Evolutionary conservation across 192 early-diverging fungal species (phyloP).

Genomic region (Spinellus fusiger): DNA sequence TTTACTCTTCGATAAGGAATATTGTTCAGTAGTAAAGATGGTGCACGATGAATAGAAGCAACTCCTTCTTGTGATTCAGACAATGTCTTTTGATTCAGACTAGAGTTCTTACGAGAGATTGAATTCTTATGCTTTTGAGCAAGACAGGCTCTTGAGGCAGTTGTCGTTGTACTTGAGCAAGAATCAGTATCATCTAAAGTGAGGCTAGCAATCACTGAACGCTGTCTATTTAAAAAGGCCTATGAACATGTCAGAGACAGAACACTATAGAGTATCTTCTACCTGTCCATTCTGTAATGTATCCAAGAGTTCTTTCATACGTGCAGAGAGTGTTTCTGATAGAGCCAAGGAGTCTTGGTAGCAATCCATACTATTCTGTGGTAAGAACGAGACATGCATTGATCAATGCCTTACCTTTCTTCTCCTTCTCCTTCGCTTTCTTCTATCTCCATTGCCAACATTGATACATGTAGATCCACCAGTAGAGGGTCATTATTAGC

Average conservation of each 20-base stretch:
- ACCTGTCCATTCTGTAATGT: background rate
- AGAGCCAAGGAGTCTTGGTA: background rate
- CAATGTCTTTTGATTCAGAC: background rate
- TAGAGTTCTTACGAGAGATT: background rate
- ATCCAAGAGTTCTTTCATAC: constrained; percentile 1
- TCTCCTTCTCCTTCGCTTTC: constrained; percentile 1
- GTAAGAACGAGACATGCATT: background rate
- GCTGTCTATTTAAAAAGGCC: constrained; percentile 4
- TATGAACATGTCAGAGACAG: background rate
- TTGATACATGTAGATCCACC: constrained; percentile 24
- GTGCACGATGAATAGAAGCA: background rate
- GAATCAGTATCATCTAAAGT: constrained; percentile 2
- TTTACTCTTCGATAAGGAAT: constrained; percentile 6
- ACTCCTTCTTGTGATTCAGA: background rate
- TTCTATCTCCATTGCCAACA: constrained; percentile 7
- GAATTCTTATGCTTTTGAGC: background rate
- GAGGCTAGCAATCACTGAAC: background rate
- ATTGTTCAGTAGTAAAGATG: constrained; percentile 17
- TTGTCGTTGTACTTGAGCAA: background rate
- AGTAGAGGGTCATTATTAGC: too few relatives aligned
- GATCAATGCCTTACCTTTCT: constrained; percentile 1
- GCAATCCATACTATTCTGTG: background rate
- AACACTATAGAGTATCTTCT: background rate
- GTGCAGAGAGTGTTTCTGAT: background rate
- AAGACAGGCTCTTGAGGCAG: background rate